Conservation (phyloP, 352 stramenopile species). For the Phytophthora lateralis region DNA sequence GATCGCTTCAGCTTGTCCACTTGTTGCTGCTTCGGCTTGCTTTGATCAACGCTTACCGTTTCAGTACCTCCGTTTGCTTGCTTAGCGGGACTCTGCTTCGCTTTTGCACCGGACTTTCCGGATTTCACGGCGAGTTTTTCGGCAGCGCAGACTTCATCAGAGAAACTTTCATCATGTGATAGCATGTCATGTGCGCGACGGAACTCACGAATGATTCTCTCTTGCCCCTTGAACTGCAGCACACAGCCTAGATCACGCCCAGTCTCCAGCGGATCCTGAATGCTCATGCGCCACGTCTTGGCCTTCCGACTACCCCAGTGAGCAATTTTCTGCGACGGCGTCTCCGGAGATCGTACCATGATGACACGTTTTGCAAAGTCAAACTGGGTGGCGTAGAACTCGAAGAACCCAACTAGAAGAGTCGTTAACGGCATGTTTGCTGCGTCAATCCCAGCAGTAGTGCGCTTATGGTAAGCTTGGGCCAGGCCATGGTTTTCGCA, state of each 20-base stretch:
- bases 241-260: slow-evolving; percentile 82
- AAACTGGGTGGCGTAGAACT: slow-evolving; percentile 96
- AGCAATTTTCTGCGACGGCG: slow-evolving; percentile 35
- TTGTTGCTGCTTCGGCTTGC: slow-evolving; percentile 19
- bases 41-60: neutral
- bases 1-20: slow-evolving; percentile 30
- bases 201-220: slow-evolving; percentile 69
- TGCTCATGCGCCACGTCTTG: slow-evolving; percentile 84
- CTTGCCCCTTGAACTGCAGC: slow-evolving; percentile 68
- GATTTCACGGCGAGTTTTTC: slow-evolving; percentile 19
- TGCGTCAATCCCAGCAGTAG: slow-evolving; percentile 1
- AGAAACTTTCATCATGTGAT: slow-evolving; percentile 54
- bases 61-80: slow-evolving; percentile 5
- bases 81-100: slow-evolving; percentile 14
- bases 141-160: slow-evolving; percentile 36
- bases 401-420: slow-evolving; percentile 95
- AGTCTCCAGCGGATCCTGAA: slow-evolving; percentile 85
- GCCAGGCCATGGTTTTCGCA: slow-evolving; percentile 53
- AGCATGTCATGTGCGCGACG: slow-evolving; percentile 62
- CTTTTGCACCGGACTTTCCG: slow-evolving; percentile 11
- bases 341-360: slow-evolving; percentile 79
- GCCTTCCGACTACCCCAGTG: slow-evolving; percentile 56
- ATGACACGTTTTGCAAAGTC: slow-evolving; percentile 95
- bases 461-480: slow-evolving; percentile 42
- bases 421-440: slow-evolving; percentile 56